Conservation (phyloP, 2,329 filamentous ascomycete species). For the Macrophomina pseudophaseolina region DNA sequence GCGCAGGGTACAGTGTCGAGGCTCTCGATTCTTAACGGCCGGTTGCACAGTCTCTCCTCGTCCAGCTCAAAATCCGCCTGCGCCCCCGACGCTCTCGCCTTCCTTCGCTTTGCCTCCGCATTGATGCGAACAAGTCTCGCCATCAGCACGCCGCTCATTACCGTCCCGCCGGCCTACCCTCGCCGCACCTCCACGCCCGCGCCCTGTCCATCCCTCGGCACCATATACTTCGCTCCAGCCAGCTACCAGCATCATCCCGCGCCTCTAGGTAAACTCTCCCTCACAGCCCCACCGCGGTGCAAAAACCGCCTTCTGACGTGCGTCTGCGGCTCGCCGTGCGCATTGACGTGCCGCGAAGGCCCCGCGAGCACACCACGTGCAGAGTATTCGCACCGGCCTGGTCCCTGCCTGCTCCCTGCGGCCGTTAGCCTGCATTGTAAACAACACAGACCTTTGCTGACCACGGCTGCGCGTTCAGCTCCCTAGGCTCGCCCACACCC, state of each 20-base stretch:
- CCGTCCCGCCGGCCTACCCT: neutral
- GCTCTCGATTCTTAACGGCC: constrained; percentile 22
- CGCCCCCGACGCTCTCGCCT: constrained; percentile 18
- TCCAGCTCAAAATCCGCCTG: constrained; percentile 18
- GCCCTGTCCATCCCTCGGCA: neutral
- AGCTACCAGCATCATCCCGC: constrained; percentile 16
- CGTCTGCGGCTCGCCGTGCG: constrained; percentile 10
- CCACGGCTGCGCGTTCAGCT: constrained; percentile 14
- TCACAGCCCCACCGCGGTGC: constrained; percentile 15
- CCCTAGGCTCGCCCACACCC: constrained; percentile 6
- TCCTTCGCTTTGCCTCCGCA: constrained; percentile 20
- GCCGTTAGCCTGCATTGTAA: neutral
- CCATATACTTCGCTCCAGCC: neutral
- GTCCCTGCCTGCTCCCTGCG: constrained; percentile 17
- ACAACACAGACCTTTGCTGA: constrained; percentile 22
- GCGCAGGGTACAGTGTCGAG: constrained; percentile 15
- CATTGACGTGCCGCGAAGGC: constrained; percentile 16
- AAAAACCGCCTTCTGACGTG: constrained; percentile 14
- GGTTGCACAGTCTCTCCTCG: constrained; percentile 19
- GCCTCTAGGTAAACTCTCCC: constrained; percentile 4
- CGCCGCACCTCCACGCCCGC: constrained; percentile 5
- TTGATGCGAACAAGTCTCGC: constrained; percentile 17
- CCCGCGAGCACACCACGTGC: constrained; percentile 20
- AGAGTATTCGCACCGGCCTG: neutral
- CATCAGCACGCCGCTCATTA: constrained; percentile 19